These are phyloP conservation scores for Hanseniaspora taiwanica DNA, from an alignment of 805 yeast genomes.

Conservation along the genomic window DNA sequence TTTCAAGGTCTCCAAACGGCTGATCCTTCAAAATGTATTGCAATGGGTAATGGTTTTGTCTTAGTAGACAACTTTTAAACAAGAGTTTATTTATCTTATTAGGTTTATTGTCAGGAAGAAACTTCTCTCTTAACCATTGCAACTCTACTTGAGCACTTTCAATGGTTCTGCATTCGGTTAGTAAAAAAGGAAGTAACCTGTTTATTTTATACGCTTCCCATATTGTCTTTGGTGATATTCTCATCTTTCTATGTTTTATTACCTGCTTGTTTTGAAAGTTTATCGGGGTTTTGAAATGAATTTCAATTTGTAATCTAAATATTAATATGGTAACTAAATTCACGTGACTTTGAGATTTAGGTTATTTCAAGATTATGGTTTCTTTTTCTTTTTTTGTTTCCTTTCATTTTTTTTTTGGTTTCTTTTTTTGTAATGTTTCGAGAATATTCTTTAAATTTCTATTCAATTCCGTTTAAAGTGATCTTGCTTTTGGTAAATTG, in stretches of 20 bases:
- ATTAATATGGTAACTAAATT: not conserved
- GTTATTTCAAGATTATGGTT: not conserved
- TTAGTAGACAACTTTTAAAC: slow-evolving; percentile 36
- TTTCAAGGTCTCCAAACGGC: slow-evolving; percentile 65
- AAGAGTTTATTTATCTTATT: not conserved
- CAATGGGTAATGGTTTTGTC: slow-evolving; percentile 52
- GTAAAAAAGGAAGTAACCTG: slow-evolving; percentile 13
- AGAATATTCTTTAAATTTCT: too few relatives aligned
- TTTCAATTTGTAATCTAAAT: not conserved
- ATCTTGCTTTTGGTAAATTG: too few relatives aligned
- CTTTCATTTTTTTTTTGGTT: too few relatives aligned
- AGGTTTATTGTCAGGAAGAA: not conserved
- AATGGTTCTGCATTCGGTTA: slow-evolving; percentile 17
- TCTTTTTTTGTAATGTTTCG: too few relatives aligned
- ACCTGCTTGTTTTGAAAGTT: not conserved
- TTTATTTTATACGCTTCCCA: slow-evolving; percentile 8
- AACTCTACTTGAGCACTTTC: slow-evolving; percentile 14
- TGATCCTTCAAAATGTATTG: slow-evolving; percentile 79
- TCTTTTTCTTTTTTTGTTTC: not conserved
- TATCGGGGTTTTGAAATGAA: too few relatives aligned
- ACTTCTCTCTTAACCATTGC: slow-evolving; percentile 12
- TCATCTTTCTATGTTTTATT: not conserved
- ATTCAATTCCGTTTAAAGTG: too few relatives aligned
- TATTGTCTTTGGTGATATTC: slow-evolving; percentile 11
- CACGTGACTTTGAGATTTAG: too few relatives aligned